These are phyloP conservation scores for Canavalia gladiata DNA, from an alignment of 306 rosid species.

Conservation along the genomic window DNA sequence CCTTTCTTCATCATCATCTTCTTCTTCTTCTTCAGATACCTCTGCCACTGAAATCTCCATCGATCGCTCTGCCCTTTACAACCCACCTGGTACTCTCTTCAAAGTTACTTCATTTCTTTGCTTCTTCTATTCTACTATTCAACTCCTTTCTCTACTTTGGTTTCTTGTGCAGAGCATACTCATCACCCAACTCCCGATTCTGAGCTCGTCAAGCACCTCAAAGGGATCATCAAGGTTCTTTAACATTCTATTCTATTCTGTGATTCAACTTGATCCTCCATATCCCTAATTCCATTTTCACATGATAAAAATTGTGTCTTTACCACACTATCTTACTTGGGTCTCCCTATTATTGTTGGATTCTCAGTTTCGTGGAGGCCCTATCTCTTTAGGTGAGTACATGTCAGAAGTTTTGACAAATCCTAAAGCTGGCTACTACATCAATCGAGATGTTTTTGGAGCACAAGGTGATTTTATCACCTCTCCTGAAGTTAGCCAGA, in stretches of 20 bases:
- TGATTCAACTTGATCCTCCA: background rate
- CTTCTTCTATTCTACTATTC: background rate
- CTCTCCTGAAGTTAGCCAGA: conserved; percentile 98
- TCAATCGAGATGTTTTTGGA: conserved; percentile 95
- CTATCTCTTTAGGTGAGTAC: conserved; percentile 92
- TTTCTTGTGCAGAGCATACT: conserved; percentile 52
- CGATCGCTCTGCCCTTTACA: conserved; percentile 60
- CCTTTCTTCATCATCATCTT: conserved; percentile 10
- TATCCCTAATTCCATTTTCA: background rate
- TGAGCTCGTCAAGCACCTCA: conserved; percentile 63
- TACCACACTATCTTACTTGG: background rate
- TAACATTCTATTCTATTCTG: background rate
- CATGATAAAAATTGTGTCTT: conserved; percentile 22
- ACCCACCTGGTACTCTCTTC: conserved; percentile 55
- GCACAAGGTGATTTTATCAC: conserved; percentile 92
- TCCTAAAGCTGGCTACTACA: conserved; percentile 93
- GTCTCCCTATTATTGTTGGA: background rate
- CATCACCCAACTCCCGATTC: conserved; percentile 57
- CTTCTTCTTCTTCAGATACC: conserved; percentile 18
- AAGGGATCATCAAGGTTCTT: conserved; percentile 61
- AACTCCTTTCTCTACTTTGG: background rate
- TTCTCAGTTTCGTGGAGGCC: conserved; percentile 98
- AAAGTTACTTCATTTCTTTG: background rate
- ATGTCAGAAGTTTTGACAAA: conserved; percentile 98
- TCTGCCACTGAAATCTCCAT: conserved; percentile 49